phyloP scores from a whole-genome alignment of 805 yeast species.

The Candida parachauliodes region DNA sequence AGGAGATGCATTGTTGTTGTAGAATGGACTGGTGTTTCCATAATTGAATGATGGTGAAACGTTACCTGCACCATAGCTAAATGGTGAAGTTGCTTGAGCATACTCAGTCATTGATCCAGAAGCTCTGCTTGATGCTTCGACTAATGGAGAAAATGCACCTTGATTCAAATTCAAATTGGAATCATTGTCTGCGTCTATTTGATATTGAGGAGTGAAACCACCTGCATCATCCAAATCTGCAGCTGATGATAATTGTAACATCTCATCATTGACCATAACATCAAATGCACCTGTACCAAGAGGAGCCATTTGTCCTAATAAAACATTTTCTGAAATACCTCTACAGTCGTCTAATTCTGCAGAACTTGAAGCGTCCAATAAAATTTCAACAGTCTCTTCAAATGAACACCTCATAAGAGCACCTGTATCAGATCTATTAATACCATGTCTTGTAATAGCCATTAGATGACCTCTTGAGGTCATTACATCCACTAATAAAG shows the following conservation, averaged over 20 bases:
- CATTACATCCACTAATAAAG: slow-evolving; percentile 96
- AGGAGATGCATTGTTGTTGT: slow-evolving; percentile 51
- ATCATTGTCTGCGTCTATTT: slow-evolving; percentile 60
- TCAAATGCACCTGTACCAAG: slow-evolving; percentile 98
- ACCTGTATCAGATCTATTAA: slow-evolving; percentile 97
- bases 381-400: slow-evolving; percentile 97
- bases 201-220: slow-evolving; percentile 91
- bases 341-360: slow-evolving; percentile 98
- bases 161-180: slow-evolving; percentile 64
- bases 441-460: slow-evolving; percentile 99
- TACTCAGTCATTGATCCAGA: slow-evolving; percentile 87
- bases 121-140: slow-evolving; percentile 77
- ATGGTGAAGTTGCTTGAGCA: slow-evolving; percentile 52
- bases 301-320: slow-evolving; percentile 98
- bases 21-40: no score
- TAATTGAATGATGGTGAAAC: slow-evolving; percentile 52
- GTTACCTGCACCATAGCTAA: slow-evolving; percentile 29
- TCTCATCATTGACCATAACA: slow-evolving; percentile 87
- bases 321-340: slow-evolving; percentile 97
- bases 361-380: slow-evolving; percentile 96
- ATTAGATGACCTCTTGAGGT: slow-evolving; percentile 96
- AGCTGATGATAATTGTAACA: slow-evolving; percentile 44
- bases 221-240: slow-evolving; percentile 47
- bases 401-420: slow-evolving; percentile 99
- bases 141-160: slow-evolving; percentile 90